A percentile compares a stretch with the other conserved stretches of the same genome.
Conservation (phyloP, 2,329 filamentous ascomycete species). For the Talaromyces rugulosus region DNA sequence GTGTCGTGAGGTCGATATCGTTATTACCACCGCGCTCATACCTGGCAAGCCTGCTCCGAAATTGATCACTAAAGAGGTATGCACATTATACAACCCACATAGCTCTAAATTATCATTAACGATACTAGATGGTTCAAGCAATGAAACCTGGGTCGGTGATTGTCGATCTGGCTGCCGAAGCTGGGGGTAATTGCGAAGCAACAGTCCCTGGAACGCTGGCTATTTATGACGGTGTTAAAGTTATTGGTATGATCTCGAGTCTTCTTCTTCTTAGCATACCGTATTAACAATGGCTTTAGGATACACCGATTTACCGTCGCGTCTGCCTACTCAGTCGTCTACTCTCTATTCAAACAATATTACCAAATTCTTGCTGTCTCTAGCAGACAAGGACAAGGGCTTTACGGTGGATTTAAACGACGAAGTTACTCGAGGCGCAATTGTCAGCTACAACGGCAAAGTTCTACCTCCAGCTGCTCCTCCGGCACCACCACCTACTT, state of each 20-base stretch:
- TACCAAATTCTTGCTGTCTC: slow-evolving; percentile 79
- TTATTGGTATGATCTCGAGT: slow-evolving; percentile 62
- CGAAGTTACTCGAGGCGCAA: slow-evolving; percentile 79
- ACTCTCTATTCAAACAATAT: slow-evolving; percentile 93
- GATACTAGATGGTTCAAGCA: slow-evolving; percentile 61
- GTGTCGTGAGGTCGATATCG: slow-evolving; percentile 82
- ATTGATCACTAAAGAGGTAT: slow-evolving; percentile 68
- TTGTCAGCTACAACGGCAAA: slow-evolving; percentile 74
- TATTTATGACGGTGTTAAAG: slow-evolving; percentile 71
- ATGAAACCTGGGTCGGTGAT: slow-evolving; percentile 90
- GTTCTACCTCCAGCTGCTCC: slow-evolving; percentile 72
- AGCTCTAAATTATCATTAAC: slow-evolving; percentile 9
- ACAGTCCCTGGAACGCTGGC: slow-evolving; percentile 69
- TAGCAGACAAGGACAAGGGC: slow-evolving; percentile 70
- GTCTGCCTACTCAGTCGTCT: slow-evolving; percentile 82
- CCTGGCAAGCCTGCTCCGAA: slow-evolving; percentile 79
- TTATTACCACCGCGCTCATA: slow-evolving; percentile 89
- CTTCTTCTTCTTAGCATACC: background rate
- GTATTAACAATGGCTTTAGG: slow-evolving; percentile 37
- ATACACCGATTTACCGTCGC: slow-evolving; percentile 83
- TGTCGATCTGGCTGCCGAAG: slow-evolving; percentile 83
- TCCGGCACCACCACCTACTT: slow-evolving; percentile 54
- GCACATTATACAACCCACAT: background rate
- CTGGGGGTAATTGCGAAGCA: slow-evolving; percentile 81
- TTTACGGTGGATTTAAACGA: slow-evolving; percentile 78